Evolutionary conservation across 305 asterid species (phyloP).

Genomic region (Solanum chacoense): DNA sequence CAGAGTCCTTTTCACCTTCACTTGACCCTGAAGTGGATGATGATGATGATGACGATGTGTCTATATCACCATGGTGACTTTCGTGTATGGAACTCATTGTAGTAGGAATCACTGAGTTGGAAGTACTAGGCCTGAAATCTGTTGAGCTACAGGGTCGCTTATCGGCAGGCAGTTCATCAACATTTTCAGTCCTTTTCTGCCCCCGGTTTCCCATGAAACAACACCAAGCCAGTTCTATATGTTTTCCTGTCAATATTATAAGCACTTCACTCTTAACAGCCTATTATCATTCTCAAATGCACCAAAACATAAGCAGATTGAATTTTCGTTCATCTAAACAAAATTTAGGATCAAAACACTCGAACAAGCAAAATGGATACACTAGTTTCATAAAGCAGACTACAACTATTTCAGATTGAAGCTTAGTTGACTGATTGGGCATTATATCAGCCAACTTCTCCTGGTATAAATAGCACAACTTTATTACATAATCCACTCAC

Average conservation of each 20-base stretch:
- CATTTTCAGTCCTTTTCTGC: slow-evolving; percentile 66
- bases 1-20: slow-evolving; percentile 68
- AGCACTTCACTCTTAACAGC: not conserved
- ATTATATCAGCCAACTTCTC: not conserved
- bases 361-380: not conserved
- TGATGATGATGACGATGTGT: slow-evolving; percentile 36
- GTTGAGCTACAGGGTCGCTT: slow-evolving; percentile 81
- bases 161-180: slow-evolving; percentile 85
- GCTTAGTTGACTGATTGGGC: not conserved
- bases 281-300: not conserved
- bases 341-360: not conserved
- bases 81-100: slow-evolving; percentile 33
- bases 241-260: not conserved
- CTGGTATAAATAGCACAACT: not conserved
- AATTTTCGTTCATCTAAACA: not conserved
- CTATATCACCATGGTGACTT: slow-evolving; percentile 64
- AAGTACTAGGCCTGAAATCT: slow-evolving; percentile 69
- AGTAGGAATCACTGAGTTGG: slow-evolving; percentile 49
- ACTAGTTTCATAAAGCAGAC: not conserved
- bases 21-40: slow-evolving; percentile 73
- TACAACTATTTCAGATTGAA: not conserved
- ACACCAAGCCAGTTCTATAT: slow-evolving; percentile 6
- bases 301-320: not conserved
- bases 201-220: slow-evolving; percentile 72
- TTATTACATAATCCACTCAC: not conserved